A percentile compares a stretch with the other conserved stretches of the same genome.
These are phyloP conservation scores for Saturnispora serradocipensis DNA, from an alignment of 805 yeast genomes.

Conservation along the genomic window DNA sequence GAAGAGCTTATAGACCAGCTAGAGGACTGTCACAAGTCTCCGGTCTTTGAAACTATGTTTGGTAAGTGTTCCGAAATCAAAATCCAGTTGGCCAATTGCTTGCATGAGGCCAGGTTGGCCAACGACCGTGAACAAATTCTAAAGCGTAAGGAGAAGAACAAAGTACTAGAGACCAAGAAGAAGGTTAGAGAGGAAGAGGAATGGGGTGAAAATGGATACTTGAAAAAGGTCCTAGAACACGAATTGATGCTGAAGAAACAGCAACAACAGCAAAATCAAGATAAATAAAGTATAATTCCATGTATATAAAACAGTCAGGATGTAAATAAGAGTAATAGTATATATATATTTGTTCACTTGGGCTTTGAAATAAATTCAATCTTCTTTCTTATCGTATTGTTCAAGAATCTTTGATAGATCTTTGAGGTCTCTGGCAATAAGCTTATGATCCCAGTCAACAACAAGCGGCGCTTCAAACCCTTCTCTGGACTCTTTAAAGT, in stretches of 20 bases:
- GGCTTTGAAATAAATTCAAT: background rate
- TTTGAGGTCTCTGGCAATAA: slow-evolving; percentile 41
- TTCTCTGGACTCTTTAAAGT: slow-evolving; percentile 7
- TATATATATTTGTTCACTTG: background rate
- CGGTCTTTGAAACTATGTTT: slow-evolving; percentile 57
- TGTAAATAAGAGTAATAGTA: background rate
- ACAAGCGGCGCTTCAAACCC: slow-evolving; percentile 38
- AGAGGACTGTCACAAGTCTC: slow-evolving; percentile 76
- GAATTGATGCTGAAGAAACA: slow-evolving; percentile 29
- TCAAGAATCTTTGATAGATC: slow-evolving; percentile 36
- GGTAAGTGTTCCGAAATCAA: slow-evolving; percentile 83
- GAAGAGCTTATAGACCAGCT: slow-evolving; percentile 75
- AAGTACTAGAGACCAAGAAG: slow-evolving; percentile 46
- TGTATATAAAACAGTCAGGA: background rate
- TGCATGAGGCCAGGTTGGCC: slow-evolving; percentile 65
- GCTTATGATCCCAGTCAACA: slow-evolving; percentile 55
- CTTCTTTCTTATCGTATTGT: slow-evolving; percentile 22
- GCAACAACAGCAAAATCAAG: background rate
- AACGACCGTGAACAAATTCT: slow-evolving; percentile 48
- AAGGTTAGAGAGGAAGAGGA: slow-evolving; percentile 64
- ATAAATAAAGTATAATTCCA: background rate
- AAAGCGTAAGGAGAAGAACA: slow-evolving; percentile 48
- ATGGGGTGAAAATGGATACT: slow-evolving; percentile 65
- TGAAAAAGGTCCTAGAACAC: slow-evolving; percentile 54
- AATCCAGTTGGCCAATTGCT: slow-evolving; percentile 67